These are phyloP conservation scores for Corymbia calophylla DNA, from an alignment of 441 rosid genomes.

Conservation along the genomic window DNA sequence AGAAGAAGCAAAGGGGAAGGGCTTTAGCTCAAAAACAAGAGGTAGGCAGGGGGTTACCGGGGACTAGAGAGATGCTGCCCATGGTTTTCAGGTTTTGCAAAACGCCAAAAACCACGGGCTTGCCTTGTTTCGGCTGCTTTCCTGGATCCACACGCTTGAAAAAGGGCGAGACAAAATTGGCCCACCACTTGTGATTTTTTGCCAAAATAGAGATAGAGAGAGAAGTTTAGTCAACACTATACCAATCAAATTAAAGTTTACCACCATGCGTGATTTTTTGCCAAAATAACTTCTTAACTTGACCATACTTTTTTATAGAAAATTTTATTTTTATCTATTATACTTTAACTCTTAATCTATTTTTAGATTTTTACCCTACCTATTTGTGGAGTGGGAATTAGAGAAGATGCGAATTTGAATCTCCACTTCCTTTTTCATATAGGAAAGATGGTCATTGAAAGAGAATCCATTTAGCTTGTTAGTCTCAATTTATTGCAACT, in stretches of 20 bases:
- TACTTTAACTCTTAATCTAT: too few relatives aligned
- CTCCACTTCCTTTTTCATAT: too few relatives aligned
- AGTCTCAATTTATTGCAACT: background rate
- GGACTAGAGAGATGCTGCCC: background rate
- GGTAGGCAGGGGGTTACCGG: background rate
- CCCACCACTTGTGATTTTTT: background rate
- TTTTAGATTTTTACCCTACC: too few relatives aligned
- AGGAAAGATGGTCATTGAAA: too few relatives aligned
- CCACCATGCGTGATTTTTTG: too few relatives aligned
- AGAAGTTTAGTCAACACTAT: background rate
- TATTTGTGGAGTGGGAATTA: too few relatives aligned
- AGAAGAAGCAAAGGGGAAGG: background rate
- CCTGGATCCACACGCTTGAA: background rate
- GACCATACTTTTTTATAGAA: too few relatives aligned
- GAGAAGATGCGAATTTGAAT: too few relatives aligned
- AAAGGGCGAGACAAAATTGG: background rate
- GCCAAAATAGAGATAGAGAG: background rate
- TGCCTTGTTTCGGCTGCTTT: background rate
- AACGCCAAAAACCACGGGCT: background rate
- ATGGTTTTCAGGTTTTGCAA: background rate
- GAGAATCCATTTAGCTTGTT: too few relatives aligned
- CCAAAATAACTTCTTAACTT: too few relatives aligned
- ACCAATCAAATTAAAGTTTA: background rate
- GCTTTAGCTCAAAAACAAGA: background rate
- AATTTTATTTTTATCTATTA: too few relatives aligned